phyloP scores from a whole-genome alignment of 73 alveolate species.

The Paramecium sonneborni region DNA sequence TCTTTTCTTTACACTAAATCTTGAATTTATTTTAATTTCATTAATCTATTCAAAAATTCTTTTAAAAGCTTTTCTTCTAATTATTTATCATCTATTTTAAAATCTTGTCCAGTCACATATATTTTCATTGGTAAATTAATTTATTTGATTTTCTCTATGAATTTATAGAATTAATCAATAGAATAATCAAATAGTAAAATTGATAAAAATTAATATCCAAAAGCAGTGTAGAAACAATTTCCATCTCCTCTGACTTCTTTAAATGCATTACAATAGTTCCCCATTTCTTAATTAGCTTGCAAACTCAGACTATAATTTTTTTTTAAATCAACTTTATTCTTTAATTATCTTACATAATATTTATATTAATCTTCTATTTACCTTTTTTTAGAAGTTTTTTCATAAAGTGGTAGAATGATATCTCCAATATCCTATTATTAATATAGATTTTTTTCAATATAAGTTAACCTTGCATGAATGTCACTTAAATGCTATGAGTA shows the following conservation, averaged over 20 bases:
- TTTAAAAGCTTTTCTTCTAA: neutral
- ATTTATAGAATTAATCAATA: neutral
- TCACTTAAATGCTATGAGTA: no score
- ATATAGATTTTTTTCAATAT: no score
- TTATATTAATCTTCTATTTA: no score
- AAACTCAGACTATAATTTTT: no score
- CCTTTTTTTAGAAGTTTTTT: no score
- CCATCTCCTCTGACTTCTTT: slow-evolving; percentile 3
- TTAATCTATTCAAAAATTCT: neutral
- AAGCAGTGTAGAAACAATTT: neutral
- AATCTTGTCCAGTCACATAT: neutral
- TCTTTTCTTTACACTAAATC: neutral
- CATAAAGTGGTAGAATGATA: no score
- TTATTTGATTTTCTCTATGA: neutral
- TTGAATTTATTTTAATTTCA: neutral
- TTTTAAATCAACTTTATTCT: no score
- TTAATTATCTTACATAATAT: no score
- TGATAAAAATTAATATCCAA: neutral
- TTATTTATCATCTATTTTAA: neutral
- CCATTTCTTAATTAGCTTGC: neutral
- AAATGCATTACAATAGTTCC: neutral
- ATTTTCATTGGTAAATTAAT: neutral
- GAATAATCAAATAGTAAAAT: neutral
- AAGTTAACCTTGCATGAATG: no score
- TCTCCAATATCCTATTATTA: no score